Evolutionary conservation across 1,284 basidiomycete genomes (phyloP).

Genomic region (Cryptococcus sp.): DNA sequence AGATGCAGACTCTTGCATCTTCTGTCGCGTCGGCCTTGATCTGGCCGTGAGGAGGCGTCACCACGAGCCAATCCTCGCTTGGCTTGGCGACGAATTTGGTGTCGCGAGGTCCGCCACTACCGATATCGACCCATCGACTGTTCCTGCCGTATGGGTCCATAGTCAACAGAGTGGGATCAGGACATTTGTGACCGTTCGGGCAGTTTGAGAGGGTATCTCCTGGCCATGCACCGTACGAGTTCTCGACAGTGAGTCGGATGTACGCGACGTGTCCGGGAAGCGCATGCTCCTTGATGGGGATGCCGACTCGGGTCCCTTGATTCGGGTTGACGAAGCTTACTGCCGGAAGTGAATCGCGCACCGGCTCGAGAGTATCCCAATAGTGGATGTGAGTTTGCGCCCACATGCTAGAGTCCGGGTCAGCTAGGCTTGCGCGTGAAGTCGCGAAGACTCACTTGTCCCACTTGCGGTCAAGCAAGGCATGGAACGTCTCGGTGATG

Average conservation of each 20-base stretch:
- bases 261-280: slow-evolving; percentile 42
- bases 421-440: not conserved
- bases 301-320: slow-evolving; percentile 19
- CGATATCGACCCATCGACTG: slow-evolving; percentile 64
- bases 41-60: slow-evolving; percentile 58
- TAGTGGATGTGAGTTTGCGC: slow-evolving; percentile 58
- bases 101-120: slow-evolving; percentile 62
- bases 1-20: slow-evolving; percentile 61
- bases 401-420: slow-evolving; percentile 59
- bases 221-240: slow-evolving; percentile 55
- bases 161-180: slow-evolving; percentile 55
- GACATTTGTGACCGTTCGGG: slow-evolving; percentile 57
- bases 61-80: slow-evolving; percentile 61
- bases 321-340: slow-evolving; percentile 30
- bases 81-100: slow-evolving; percentile 61
- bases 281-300: slow-evolving; percentile 54
- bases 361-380: slow-evolving; percentile 66
- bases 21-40: slow-evolving; percentile 56
- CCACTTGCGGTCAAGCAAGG: slow-evolving; percentile 59
- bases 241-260: slow-evolving; percentile 66
- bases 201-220: slow-evolving; percentile 52
- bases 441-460: slow-evolving; percentile 26
- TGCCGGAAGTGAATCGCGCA: slow-evolving; percentile 24
- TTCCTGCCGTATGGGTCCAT: slow-evolving; percentile 61
- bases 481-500: slow-evolving; percentile 59